Base-by-base conservation (phyloP, 129 eudicot genomes). In the Artemisia argyi region DNA sequence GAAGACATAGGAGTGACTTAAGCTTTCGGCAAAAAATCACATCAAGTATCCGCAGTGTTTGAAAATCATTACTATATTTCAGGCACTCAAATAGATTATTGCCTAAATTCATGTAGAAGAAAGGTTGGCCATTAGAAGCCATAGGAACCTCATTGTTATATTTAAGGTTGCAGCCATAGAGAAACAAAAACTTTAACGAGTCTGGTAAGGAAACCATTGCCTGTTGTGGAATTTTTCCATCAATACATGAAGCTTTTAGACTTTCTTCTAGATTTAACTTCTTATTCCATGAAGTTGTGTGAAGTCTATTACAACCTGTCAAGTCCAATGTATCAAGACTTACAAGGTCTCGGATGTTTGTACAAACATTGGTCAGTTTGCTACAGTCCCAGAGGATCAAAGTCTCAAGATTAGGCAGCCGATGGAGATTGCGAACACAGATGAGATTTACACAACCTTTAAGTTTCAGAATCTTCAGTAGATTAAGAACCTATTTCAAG, bases 391-490 rank as follows among this genome's bases (percentile, higher is more conserved):
- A n/a, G n/a, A 70, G 74, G 1, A 53, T 68, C 72, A 79, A 42
- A 16, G 51, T 59, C 64, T 73, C 57, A 46, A 76, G 74, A 49
- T 73, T 72, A 59, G 85, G 82, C 18, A 78, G 52, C 12, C 35
- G 13, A 17, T 12, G 4, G 53, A 70, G 62, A 11, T 53, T 53
- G 62, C 6, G 7, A 17, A 69, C 17, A 32, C 73, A 52, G 11
- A 28, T 5, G 26, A 53, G 73, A 0, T n/a, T 28, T 1, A 0
- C 0, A 69, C 63, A 82, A 47, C 53, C 24, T 54, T 54, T 46
- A 12, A 82, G 73, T 72, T 81, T 60, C 20, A 81, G 76, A 56
- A 72, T 51, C 58, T 77, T 82, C 15, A 82, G 50, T 4, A 28
- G 48, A 12, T 30, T 49, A 39, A 78, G 80, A 52, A 54, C 28